A percentile compares a stretch with the other conserved stretches of the same genome.
phyloP scores from a whole-genome alignment of 352 stramenopile species.

The Phytophthora nicotianae region DNA sequence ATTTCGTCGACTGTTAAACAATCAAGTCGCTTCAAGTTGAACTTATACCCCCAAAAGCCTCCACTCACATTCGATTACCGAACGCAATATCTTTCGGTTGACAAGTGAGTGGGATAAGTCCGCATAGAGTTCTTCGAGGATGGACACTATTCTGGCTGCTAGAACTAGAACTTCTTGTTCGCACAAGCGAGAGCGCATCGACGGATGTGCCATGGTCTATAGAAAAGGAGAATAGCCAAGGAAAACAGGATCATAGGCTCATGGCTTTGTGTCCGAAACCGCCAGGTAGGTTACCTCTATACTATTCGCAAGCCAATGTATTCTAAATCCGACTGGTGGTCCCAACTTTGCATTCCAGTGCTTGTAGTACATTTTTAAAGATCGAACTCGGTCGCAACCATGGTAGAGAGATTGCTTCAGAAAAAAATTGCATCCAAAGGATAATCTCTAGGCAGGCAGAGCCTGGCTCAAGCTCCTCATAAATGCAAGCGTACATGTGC shows the following conservation, averaged over 20 bases:
- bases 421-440: no score
- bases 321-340: no score
- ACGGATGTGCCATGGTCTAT: neutral
- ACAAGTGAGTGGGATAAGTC: neutral
- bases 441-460: no score
- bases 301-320: no score
- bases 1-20: conserved; percentile 17
- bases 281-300: no score
- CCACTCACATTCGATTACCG: conserved; percentile 10
- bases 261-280: no score
- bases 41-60: neutral
- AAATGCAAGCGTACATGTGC: no score
- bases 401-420: no score
- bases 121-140: conserved; percentile 1
- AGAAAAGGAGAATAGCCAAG: no score
- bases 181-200: neutral
- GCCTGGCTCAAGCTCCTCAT: no score
- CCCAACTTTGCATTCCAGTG: neutral
- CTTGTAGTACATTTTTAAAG: neutral
- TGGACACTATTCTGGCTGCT: neutral
- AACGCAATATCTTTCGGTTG: neutral
- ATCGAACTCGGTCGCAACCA: no score
- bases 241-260: no score
- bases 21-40: conserved; percentile 26
- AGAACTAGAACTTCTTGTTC: neutral